Base-by-base conservation (phyloP, 306 rosid genomes). In the Lathyrus tuberosus region DNA sequence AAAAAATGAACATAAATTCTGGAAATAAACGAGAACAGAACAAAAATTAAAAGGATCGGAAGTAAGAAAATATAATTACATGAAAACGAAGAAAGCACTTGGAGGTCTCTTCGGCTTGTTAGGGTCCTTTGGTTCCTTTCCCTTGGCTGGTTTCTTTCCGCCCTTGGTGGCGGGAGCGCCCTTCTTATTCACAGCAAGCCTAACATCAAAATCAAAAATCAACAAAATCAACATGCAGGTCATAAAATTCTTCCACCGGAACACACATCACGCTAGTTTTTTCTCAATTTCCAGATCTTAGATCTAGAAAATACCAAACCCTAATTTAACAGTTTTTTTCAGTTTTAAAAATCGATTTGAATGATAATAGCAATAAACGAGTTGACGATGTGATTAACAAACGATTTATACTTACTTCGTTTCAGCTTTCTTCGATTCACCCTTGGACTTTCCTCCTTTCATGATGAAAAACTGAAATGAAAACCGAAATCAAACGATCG, bases 51-150 rank as follows among this genome's bases (percentile, higher is more conserved):
- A 78, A 3, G 26, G 7, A 76, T 53, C 24, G 30, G 7, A 61
- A 11, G n/a, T n/a, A n/a, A n/a, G 70, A 7, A 10, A 15, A 26
- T 22, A 28, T 14, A 78, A 40, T 79, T 81, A 89, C 94, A 91
- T 91, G 84, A 91, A 91, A 65, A 91, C 89, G 71, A 89, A 89
- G 94, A 91, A 87, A 54, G 97, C 96, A 74, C 97, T 89, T n/a
- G 96, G 78, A 0, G 96, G 97, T 62, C 96, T 84, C 86, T 91
- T 91, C 5, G 96, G 97, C 82, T 89, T 91, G 90, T 91, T 89
- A 15, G 97, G 97, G 65, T 91, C 97, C 60, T 91, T 87, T 0
- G 82, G 87, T 0, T 91, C 87, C 72, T 91, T 89, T 5, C 85
- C 87, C 85, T 84, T 84, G 5, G 71, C 46, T 0, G 83, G 20